Percentiles rank a stretch among this genome's conserved stretches.
Evolutionary conservation across 2,329 filamentous ascomycete species (phyloP).

Genomic region (Monilinia fructigena): DNA sequence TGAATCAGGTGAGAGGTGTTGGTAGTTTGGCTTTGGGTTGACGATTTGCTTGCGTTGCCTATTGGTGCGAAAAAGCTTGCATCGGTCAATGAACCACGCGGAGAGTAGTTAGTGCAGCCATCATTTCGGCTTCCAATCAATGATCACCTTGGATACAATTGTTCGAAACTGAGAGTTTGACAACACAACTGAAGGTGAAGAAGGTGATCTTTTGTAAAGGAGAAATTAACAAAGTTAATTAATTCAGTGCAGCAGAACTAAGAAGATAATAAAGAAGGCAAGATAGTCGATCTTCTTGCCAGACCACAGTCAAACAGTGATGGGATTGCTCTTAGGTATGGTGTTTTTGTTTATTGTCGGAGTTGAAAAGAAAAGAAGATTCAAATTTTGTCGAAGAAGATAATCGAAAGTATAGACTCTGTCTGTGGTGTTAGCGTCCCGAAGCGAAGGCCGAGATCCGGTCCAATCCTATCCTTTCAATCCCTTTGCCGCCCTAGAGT

Average conservation of each 20-base stretch:
- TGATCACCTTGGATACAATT: not conserved
- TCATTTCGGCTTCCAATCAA: not conserved
- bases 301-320: not conserved
- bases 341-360: not conserved
- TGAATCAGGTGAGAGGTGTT: not conserved
- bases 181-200: not conserved
- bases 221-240: not conserved
- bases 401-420: not conserved
- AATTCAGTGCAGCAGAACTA: not conserved
- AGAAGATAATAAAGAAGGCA: not conserved
- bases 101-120: not conserved
- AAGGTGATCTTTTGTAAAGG: not conserved
- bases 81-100: not conserved
- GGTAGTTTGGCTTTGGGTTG: not conserved
- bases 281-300: not conserved
- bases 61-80: constrained; percentile 4
- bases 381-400: not conserved
- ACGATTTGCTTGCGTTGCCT: constrained; percentile 4
- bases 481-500: not conserved
- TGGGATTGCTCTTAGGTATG: not conserved
- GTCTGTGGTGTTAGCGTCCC: not conserved
- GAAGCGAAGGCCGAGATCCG: constrained; percentile 10
- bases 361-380: not conserved
- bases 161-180: not conserved
- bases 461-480: constrained; percentile 1